phyloP scores from a whole-genome alignment of 2,329 filamentous ascomycete genomes.

The Microsporum ferrugineum region DNA sequence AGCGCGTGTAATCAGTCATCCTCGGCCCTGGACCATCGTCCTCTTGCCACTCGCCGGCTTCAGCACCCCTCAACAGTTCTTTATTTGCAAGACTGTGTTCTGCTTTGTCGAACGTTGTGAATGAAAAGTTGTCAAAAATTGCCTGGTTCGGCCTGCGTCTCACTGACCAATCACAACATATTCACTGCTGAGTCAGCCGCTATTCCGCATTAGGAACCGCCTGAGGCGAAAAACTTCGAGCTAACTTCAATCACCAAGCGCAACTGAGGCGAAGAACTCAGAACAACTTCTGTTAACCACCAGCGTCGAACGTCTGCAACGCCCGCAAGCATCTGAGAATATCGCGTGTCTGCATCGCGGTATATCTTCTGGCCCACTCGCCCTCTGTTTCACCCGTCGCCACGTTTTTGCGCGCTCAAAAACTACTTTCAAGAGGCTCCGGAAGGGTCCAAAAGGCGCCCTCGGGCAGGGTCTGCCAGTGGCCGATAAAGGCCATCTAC shows the following conservation, averaged over 20 bases:
- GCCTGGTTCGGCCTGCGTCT: not conserved
- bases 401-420: slow-evolving; percentile 20
- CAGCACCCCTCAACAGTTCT: not conserved
- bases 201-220: not conserved
- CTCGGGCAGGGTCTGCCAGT: slow-evolving; percentile 39
- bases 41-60: not conserved
- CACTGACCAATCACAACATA: not conserved
- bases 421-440: slow-evolving; percentile 23
- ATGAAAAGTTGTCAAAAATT: not conserved
- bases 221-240: slow-evolving; percentile 20
- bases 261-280: slow-evolving; percentile 29
- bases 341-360: slow-evolving; percentile 35
- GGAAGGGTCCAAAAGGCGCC: slow-evolving; percentile 31
- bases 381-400: slow-evolving; percentile 20
- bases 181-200: not conserved
- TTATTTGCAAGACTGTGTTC: not conserved
- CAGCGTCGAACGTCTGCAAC: slow-evolving; percentile 23
- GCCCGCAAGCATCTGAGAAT: slow-evolving; percentile 19
- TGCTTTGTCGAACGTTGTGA: not conserved
- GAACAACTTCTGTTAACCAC: slow-evolving; percentile 34
- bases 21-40: not conserved
- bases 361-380: slow-evolving; percentile 23
- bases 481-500: slow-evolving; percentile 32
- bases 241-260: slow-evolving; percentile 32
- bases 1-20: not conserved